Evolutionary conservation across 345 rosid species (phyloP), one percentile per base, ranked within the genome.

Genomic region (Combretum micranthum): DNA sequence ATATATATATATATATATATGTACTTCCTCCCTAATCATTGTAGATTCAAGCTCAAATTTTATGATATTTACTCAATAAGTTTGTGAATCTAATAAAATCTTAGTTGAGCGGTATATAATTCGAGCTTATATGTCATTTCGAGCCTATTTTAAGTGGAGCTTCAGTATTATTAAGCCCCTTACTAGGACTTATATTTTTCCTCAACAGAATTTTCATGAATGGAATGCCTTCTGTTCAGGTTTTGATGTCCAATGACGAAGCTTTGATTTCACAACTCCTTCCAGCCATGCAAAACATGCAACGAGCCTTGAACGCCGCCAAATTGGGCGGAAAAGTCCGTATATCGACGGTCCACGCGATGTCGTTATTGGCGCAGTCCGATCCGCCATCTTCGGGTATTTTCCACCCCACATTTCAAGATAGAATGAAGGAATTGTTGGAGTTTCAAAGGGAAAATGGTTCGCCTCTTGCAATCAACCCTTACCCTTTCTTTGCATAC

Each of bases 401-500:
- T 48, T 85, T 93, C 51, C 62, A 56, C 55, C 56, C 86, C 63
- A 56, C 80, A 60, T 83, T 70, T 61, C 85, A 80, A 58, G 67
- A 73, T 68, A 63, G 72, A 12, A 54, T 93, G 83, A 82, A 59
- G 50, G 89, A 84, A 13, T 22, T 93, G 52, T 55, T 93, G 63
- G 82, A 80, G 72, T 93, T 93, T 55, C 77, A 77, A 10, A 79
- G 68, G 22, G 94, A 87, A 4, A 82, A 71, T 0, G 91, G 88
- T 1, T 89, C 97, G 14, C 97, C 97, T 32, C 77, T 93, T 32
- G 55, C 90, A 13, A 56, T 93, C 47, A 93, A 89, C 66, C 97
- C 97, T n/a, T 89, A 93, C 66, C 97, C 97, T 9, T 87, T 83
- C 69, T 93, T 89, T 60, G 97, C 97, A 12, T 93, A 87, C 77